Percentiles rank a stretch among this genome's conserved stretches.
Conservation (phyloP, 2,329 filamentous ascomycete genomes). For the Ceratocystiopsis sp. region DNA sequence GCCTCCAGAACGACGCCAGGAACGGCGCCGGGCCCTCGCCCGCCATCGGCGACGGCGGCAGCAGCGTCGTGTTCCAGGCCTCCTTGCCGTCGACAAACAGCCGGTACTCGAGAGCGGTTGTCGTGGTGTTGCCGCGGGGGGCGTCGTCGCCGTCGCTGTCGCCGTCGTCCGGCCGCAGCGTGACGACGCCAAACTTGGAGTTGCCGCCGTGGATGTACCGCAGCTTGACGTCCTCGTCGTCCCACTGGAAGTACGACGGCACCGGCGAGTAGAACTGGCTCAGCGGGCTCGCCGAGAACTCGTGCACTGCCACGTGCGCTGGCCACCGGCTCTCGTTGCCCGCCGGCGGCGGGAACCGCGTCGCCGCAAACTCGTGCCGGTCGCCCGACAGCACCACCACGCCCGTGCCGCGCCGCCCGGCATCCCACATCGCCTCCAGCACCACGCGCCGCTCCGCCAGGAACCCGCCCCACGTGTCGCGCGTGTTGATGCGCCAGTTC, state of each 20-base stretch:
- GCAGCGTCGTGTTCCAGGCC: slow-evolving; percentile 49
- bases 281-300: slow-evolving; percentile 81
- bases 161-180: slow-evolving; percentile 43
- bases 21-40: slow-evolving; percentile 15
- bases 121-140: too few relatives aligned
- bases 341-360: slow-evolving; percentile 50
- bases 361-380: slow-evolving; percentile 92
- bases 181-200: slow-evolving; percentile 73
- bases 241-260: slow-evolving; percentile 65
- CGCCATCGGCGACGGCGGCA: slow-evolving; percentile 23
- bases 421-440: slow-evolving; percentile 85
- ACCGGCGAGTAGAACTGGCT: slow-evolving; percentile 89
- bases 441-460: slow-evolving; percentile 60
- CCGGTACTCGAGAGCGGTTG: slow-evolving; percentile 59
- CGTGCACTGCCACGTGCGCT: slow-evolving; percentile 52
- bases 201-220: slow-evolving; percentile 78
- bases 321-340: slow-evolving; percentile 40
- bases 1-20: slow-evolving; percentile 29
- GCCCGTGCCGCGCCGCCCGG: slow-evolving; percentile 52
- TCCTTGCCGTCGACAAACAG: slow-evolving; percentile 70
- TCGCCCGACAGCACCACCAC: slow-evolving; percentile 80
- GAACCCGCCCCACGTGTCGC: slow-evolving; percentile 92
- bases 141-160: slow-evolving; percentile 28
- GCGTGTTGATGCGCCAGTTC: slow-evolving; percentile 80
- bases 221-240: slow-evolving; percentile 66